A percentile compares a stretch with the other conserved stretches of the same genome.
These are phyloP conservation scores for Aspergillus sergii DNA, from an alignment of 2,329 filamentous ascomycete species.

Conservation along the genomic window DNA sequence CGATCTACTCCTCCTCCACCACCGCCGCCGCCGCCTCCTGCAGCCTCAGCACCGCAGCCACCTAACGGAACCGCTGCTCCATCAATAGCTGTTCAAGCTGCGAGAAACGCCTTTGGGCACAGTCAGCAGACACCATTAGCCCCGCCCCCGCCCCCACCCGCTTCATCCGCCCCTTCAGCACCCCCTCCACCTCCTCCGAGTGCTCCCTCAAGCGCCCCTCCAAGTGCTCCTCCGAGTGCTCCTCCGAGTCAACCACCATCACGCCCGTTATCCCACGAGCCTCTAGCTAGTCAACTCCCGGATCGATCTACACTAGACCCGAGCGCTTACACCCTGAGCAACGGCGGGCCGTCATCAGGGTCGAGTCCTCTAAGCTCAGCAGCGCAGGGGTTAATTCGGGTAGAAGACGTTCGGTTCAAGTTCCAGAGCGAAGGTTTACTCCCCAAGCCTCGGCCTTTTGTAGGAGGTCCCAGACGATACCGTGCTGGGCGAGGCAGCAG, in stretches of 20 bases:
- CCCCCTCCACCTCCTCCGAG: slow-evolving; percentile 50
- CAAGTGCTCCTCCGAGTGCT: slow-evolving; percentile 35
- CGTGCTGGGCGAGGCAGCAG: slow-evolving; percentile 90
- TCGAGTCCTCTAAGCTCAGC: slow-evolving; percentile 29
- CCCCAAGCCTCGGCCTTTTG: slow-evolving; percentile 82
- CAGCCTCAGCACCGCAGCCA: slow-evolving; percentile 30
- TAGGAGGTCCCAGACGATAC: slow-evolving; percentile 75
- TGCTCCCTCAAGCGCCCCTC: slow-evolving; percentile 49
- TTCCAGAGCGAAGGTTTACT: slow-evolving; percentile 82
- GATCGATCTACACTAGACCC: slow-evolving; percentile 70
- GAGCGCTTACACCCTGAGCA: slow-evolving; percentile 73
- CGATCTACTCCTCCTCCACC: slow-evolving; percentile 57
- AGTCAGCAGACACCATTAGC: slow-evolving; percentile 47
- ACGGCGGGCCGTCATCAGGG: slow-evolving; percentile 51
- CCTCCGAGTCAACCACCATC: slow-evolving; percentile 40
- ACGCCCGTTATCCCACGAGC: slow-evolving; percentile 43
- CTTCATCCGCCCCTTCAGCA: slow-evolving; percentile 41
- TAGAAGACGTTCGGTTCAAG: slow-evolving; percentile 81
- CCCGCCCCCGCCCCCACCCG: slow-evolving; percentile 44
- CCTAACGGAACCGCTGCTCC: slow-evolving; percentile 45
- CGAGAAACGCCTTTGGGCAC: slow-evolving; percentile 58
- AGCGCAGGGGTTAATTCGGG: slow-evolving; percentile 48
- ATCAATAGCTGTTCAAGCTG: slow-evolving; percentile 62
- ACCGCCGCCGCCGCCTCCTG: slow-evolving; percentile 45
- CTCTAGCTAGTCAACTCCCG: slow-evolving; percentile 44